Base-by-base conservation (phyloP, 441 rosid species). In the Bruguiera hainesii region DNA sequence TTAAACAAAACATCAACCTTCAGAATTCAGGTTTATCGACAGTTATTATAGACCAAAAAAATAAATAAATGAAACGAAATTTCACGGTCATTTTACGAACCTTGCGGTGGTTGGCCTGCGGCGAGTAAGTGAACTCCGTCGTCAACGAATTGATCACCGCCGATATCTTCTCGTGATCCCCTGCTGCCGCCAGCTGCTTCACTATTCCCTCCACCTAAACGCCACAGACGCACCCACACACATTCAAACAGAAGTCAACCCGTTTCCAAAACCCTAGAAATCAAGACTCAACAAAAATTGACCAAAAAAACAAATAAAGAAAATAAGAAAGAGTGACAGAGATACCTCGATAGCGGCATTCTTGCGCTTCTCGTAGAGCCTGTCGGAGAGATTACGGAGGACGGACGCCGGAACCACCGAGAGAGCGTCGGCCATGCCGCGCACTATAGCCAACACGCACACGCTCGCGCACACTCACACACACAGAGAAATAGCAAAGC, bases 361-460 rank as follows among this genome's bases (percentile, higher is more conserved):
- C 73, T 96, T 96, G 60, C 99, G 96, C 86, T 91, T 96, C 89
- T 96, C 99, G 57, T 96, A 96, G 61, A 96, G 97, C 93, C 91
- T 96, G 78, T 96, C 99, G 60, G 99, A 84, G 53, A 96, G 91
- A 80, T 89, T 96, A 58, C 99, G 99, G 64, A 88, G 73, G 64
- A 96, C 87, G 49, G 88, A 71, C 13, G 95, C 64, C 55, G 99
- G 86, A 81, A 96, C 74, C 73, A 72, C 91, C 7, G 83, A 64
- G 64, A 81, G 79, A 63, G 83, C 73, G 79, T 96, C 98, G 65
- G 93, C 87, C 99, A 93, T 93, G 62, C 75, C 76, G 19, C 5
- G 31, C 3, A 21, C 63, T 7, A 33, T 7, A 7, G 37, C 48
- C 16, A 11, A 37, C 7, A 6, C 11, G 15, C 46, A 37, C 37